Evolutionary conservation across 192 early-diverging fungal genomes (phyloP), one percentile per base, ranked within the genome.

Genomic region (Chytriomyces sp.): DNA sequence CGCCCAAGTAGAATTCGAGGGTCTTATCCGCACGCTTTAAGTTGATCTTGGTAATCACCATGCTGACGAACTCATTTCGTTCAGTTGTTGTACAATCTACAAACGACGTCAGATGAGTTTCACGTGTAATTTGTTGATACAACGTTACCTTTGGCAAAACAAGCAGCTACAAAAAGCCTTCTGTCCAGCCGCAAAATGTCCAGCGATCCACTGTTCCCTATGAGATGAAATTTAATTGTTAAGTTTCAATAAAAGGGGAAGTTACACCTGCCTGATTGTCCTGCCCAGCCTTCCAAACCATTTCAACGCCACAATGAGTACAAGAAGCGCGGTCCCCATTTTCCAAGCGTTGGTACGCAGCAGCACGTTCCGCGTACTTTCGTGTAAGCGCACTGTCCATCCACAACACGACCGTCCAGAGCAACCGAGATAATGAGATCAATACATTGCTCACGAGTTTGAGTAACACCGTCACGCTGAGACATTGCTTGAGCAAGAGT

Each of bases 381-480:
- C 25, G 55, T 17, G 55, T 57, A 17, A n/a, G 17, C 55, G 25
- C 55, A 57, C 6, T 8, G 25, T 57, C 55, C 55, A 57, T 57
- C 55, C 7, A 57, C 55, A 25, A 57, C 55, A 7, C 55, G 55
- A 30, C 55, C 55, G 25, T 57, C 55, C 55, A 57, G 25, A 57
- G 55, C 55, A 7, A 57, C 55, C 8, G 55, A 57, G 55, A 57
- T 57, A 25, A 57, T 57, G 10, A 57, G 25, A 25, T 57, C 55
- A 25, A 57, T 57, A 57, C 55, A 57, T 30, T 57, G n/a, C 6
- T 57, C 55, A n/a, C n/a, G n/a, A n/a, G n/a, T n/a, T n/a, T n/a
- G n/a, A n/a, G n/a, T n/a, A n/a, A n/a, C n/a, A n/a, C n/a, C n/a
- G n/a, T n/a, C n/a, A n/a, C n/a, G n/a, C n/a, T n/a, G n/a, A n/a